Conservation (phyloP, 1,284 basidiomycete species). For the Ganoderma lucidum region DNA sequence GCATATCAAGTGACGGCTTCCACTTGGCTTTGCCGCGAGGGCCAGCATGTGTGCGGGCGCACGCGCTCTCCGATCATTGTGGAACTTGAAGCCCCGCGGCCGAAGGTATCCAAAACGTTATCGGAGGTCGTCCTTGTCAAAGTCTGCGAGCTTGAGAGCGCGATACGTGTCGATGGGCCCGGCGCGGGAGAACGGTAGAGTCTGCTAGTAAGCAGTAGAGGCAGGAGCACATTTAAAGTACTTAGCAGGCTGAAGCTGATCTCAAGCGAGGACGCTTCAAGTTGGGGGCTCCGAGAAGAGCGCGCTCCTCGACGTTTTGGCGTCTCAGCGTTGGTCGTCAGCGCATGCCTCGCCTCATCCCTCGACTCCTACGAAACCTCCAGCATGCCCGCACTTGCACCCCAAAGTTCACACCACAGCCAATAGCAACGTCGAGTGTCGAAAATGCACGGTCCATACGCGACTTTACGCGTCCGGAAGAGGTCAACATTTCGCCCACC, state of each 20-base stretch:
- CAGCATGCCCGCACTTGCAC: slow-evolving; percentile 35
- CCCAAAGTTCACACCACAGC: background rate
- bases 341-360: slow-evolving; percentile 71
- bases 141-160: background rate
- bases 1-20: slow-evolving; percentile 38
- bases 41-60: slow-evolving; percentile 15
- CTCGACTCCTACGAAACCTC: slow-evolving; percentile 60
- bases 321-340: slow-evolving; percentile 3
- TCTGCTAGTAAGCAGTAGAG: background rate
- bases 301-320: background rate
- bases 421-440: background rate
- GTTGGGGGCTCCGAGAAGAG: background rate
- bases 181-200: background rate
- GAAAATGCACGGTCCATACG: background rate
- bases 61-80: slow-evolving; percentile 11
- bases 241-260: too few relatives aligned
- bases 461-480: slow-evolving; percentile 29
- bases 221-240: too few relatives aligned
- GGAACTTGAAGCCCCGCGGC: background rate
- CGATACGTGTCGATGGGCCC: background rate
- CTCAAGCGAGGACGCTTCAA: too few relatives aligned
- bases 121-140: background rate
- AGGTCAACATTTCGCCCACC: slow-evolving; percentile 30
- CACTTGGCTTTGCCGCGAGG: slow-evolving; percentile 6
- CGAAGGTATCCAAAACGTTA: background rate